These are phyloP conservation scores for Umbilicaria muhlenbergii DNA, from an alignment of 495 filamentous ascomycete genomes.

Conservation along the genomic window DNA sequence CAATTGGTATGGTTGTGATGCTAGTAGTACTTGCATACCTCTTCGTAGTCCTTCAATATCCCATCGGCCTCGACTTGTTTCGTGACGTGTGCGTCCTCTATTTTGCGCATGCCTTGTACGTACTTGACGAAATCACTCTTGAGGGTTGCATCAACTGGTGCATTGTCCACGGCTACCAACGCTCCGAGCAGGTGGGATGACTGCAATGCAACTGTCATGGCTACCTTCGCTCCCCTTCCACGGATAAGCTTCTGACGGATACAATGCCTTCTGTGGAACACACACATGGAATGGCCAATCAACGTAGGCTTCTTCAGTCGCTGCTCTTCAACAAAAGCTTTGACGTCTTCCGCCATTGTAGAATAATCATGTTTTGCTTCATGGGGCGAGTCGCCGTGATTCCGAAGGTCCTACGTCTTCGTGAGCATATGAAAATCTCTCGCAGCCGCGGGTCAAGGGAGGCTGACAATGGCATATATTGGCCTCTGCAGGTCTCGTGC, in stretches of 20 bases:
- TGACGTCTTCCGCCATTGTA: slow-evolving; percentile 76
- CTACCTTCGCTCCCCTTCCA: slow-evolving; percentile 78
- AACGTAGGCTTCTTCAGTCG: slow-evolving; percentile 52
- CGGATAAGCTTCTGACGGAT: background rate
- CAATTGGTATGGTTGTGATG: background rate
- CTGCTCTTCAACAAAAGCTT: slow-evolving; percentile 63
- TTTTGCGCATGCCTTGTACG: slow-evolving; percentile 67
- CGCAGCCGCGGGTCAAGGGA: background rate
- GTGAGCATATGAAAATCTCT: background rate
- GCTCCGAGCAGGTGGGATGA: slow-evolving; percentile 46
- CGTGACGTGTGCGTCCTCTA: slow-evolving; percentile 50
- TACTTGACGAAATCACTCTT: slow-evolving; percentile 65
- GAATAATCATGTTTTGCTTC: slow-evolving; percentile 62
- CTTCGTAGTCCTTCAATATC: slow-evolving; percentile 65
- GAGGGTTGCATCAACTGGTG: slow-evolving; percentile 65
- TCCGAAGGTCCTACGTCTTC: slow-evolving; percentile 61
- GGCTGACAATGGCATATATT: slow-evolving; percentile 67
- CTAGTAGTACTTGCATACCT: slow-evolving; percentile 22
- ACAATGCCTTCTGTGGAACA: background rate
- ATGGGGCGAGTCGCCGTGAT: slow-evolving; percentile 87
- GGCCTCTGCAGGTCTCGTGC: slow-evolving; percentile 67
- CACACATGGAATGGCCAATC: slow-evolving; percentile 91
- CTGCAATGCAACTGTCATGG: slow-evolving; percentile 72
- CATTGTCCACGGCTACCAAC: slow-evolving; percentile 83
- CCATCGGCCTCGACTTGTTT: slow-evolving; percentile 64